Evolutionary conservation across 176 grass and related monocot species (phyloP).

Genomic region (Juncus inflexus): DNA sequence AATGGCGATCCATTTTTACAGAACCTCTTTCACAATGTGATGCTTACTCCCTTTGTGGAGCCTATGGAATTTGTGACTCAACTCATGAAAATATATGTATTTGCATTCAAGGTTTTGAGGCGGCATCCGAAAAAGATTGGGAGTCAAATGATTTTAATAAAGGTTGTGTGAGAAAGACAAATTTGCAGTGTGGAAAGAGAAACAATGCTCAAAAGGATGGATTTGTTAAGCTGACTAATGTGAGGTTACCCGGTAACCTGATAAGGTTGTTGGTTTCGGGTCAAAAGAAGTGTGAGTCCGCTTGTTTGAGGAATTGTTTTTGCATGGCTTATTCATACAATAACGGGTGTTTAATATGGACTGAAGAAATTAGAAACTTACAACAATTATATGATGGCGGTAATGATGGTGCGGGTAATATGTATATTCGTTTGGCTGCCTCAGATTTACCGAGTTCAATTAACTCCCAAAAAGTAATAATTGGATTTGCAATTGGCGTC

Average conservation of each 20-base stretch:
- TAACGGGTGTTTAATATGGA: neutral
- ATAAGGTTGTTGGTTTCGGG: neutral
- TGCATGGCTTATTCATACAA: no score
- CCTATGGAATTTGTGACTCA: conserved; percentile 29
- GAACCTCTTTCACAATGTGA: conserved; percentile 16
- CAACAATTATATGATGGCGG: conserved; percentile 2
- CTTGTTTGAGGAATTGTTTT: no score
- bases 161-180: no score
- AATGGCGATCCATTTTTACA: neutral
- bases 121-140: neutral
- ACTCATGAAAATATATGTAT: conserved; percentile 7
- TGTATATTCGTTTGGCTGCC: no score
- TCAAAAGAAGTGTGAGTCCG: no score
- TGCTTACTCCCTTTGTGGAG: conserved; percentile 24
- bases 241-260: conserved; percentile 15
- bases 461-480: neutral
- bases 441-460: neutral
- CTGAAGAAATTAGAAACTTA: conserved; percentile 24
- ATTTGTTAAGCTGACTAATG: neutral
- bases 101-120: conserved; percentile 27
- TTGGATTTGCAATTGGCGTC: neutral
- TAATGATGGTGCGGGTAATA: neutral
- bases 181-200: conserved; percentile 11
- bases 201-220: neutral
- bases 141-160: no score